Evolutionary conservation across 2,329 filamentous ascomycete genomes (phyloP).

Genomic region (Colletotrichum simmondsii): DNA sequence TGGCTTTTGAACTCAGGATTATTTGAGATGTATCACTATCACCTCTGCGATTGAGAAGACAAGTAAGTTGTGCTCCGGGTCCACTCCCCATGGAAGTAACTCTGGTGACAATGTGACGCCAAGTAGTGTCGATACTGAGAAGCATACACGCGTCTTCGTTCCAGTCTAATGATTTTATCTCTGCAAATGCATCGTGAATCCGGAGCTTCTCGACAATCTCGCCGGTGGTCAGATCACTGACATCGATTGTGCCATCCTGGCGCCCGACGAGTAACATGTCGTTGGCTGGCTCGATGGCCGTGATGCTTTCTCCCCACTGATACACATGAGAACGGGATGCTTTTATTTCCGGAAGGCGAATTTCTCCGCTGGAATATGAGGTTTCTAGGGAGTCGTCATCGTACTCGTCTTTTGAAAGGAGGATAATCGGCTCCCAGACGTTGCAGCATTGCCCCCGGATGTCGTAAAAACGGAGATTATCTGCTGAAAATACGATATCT

Average conservation of each 20-base stretch:
- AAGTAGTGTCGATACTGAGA: neutral
- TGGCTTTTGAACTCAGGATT: neutral
- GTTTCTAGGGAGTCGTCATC: neutral
- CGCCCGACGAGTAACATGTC: neutral
- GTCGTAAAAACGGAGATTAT: neutral
- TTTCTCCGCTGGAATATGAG: neutral
- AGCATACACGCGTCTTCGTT: neutral
- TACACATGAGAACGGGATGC: neutral
- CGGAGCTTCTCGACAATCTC: neutral
- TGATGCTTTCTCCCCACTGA: neutral
- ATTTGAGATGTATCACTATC: neutral
- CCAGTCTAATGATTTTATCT: neutral
- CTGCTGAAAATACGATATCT: neutral
- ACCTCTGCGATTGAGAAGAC: neutral
- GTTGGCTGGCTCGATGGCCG: neutral
- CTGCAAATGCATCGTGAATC: neutral
- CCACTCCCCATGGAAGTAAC: neutral
- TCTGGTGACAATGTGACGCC: no score
- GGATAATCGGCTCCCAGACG: neutral
- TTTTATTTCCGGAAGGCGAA: neutral
- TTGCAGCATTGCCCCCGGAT: neutral
- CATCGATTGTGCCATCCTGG: neutral
- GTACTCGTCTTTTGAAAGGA: neutral
- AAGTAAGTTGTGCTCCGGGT: neutral
- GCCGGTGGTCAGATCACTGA: neutral